A percentile compares a stretch with the other conserved stretches of the same genome.
phyloP scores from a whole-genome alignment of 805 yeast genomes.

The Teunomyces tritomae region DNA sequence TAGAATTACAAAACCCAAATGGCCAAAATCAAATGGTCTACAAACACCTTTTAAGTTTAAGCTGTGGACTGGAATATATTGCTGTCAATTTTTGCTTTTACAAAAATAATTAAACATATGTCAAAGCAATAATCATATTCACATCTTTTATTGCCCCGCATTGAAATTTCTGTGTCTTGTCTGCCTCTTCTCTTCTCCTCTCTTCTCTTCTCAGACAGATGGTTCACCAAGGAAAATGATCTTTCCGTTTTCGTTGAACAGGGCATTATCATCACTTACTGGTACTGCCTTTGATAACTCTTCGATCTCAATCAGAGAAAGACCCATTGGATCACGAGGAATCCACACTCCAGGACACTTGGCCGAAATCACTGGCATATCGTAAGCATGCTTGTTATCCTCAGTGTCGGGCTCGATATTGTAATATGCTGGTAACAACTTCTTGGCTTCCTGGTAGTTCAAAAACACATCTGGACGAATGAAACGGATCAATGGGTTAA shows the following conservation, averaged over 20 bases:
- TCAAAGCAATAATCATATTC: background rate
- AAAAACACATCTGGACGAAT: conserved; percentile 61
- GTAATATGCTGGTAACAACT: conserved; percentile 34
- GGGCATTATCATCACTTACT: conserved; percentile 67
- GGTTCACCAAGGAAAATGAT: conserved; percentile 32
- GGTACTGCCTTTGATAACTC: conserved; percentile 54
- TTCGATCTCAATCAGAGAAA: conserved; percentile 59
- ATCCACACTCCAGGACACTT: conserved; percentile 83
- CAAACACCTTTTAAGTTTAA: too few species aligned
- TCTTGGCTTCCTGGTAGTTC: conserved; percentile 37
- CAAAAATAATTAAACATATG: background rate
- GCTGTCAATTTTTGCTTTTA: too few species aligned
- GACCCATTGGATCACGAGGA: conserved; percentile 85
- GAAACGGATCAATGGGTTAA: conserved; percentile 49
- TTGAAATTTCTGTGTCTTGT: background rate
- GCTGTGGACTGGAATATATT: too few species aligned
- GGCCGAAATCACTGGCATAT: conserved; percentile 70
- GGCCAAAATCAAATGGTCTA: too few species aligned
- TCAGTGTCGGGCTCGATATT: conserved; percentile 37
- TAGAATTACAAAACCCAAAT: too few species aligned
- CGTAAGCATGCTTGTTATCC: conserved; percentile 64
- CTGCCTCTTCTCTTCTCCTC: too few species aligned
- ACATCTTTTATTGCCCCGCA: background rate
- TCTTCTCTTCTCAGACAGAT: conserved; percentile 16
- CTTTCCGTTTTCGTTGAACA: conserved; percentile 40